Conservation (phyloP, 306 rosid species). For the Castanospermum australe region DNA sequence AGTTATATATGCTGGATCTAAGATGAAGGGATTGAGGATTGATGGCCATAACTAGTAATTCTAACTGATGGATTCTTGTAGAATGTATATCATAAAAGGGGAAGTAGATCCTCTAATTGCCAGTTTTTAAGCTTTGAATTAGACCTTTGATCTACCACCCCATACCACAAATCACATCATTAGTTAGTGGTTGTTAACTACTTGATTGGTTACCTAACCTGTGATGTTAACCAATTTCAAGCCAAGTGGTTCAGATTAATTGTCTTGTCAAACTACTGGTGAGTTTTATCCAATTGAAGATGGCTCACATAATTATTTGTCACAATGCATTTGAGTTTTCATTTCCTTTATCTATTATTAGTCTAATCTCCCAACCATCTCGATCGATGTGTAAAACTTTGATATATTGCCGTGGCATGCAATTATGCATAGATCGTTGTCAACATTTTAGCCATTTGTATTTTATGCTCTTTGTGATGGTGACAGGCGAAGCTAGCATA, state of each 20-base stretch:
- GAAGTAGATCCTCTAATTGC: conserved; percentile 12
- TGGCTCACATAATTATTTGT: background rate
- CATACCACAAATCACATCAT: conserved; percentile 48
- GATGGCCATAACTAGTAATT: background rate
- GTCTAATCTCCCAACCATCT: conserved; percentile 36
- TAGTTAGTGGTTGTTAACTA: conserved; percentile 60
- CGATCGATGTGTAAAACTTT: conserved; percentile 20
- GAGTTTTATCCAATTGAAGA: conserved; percentile 2
- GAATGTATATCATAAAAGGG: background rate
- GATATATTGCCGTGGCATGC: conserved; percentile 24
- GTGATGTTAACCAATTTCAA: conserved; percentile 38
- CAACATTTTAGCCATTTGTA: background rate
- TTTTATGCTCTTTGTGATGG: conserved; percentile 12
- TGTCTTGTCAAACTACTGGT: conserved; percentile 18
- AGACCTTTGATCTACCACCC: conserved; percentile 49
- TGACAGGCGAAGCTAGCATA: conserved; percentile 18
- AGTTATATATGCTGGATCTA: background rate
- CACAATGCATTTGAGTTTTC: conserved; percentile 23
- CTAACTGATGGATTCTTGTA: background rate
- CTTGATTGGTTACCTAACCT: conserved; percentile 70
- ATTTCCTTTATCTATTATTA: conserved; percentile 10
- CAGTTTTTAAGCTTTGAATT: conserved; percentile 29
- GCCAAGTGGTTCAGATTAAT: conserved; percentile 29
- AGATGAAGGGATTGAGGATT: background rate
- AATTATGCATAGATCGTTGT: conserved; percentile 27